phyloP scores from a whole-genome alignment of 805 yeast species.

The Suhomyces prunicola region DNA sequence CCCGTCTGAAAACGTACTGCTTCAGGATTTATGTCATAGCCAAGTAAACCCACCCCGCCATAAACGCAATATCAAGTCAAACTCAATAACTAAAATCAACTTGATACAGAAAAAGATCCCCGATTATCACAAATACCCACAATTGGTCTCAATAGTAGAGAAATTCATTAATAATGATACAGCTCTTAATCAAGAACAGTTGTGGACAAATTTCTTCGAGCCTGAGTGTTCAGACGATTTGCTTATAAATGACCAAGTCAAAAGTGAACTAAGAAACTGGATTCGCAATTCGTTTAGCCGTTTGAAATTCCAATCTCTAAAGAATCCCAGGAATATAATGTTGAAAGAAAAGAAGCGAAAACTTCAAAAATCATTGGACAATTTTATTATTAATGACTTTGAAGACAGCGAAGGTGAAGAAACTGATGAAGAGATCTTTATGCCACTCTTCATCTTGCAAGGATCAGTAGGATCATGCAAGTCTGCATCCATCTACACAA shows the following conservation, averaged over 20 bases:
- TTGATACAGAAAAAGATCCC: conserved; percentile 10
- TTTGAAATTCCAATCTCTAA: conserved; percentile 27
- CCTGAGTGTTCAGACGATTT: conserved; percentile 36
- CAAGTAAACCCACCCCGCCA: not conserved
- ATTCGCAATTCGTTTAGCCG: conserved; percentile 35
- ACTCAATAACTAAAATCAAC: not conserved
- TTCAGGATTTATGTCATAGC: not conserved
- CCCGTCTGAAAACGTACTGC: not conserved
- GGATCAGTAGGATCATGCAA: conserved; percentile 82
- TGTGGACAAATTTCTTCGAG: conserved; percentile 47
- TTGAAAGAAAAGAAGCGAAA: conserved; percentile 23
- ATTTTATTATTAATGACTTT: conserved; percentile 40
- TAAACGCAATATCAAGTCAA: not conserved
- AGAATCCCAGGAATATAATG: conserved; percentile 30
- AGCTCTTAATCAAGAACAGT: not conserved
- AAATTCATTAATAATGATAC: conserved; percentile 5
- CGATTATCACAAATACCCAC: conserved; percentile 6
- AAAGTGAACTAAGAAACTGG: conserved; percentile 35
- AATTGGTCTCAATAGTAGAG: conserved; percentile 9
- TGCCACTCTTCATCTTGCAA: conserved; percentile 61
- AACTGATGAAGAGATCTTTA: conserved; percentile 41
- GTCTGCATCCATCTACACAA: conserved; percentile 67
- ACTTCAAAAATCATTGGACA: conserved; percentile 22
- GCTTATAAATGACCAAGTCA: conserved; percentile 25
- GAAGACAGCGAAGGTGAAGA: conserved; percentile 19